These are phyloP conservation scores for Vitis amurensis DNA, from an alignment of 164 flowering plant genomes.

Conservation along the genomic window DNA sequence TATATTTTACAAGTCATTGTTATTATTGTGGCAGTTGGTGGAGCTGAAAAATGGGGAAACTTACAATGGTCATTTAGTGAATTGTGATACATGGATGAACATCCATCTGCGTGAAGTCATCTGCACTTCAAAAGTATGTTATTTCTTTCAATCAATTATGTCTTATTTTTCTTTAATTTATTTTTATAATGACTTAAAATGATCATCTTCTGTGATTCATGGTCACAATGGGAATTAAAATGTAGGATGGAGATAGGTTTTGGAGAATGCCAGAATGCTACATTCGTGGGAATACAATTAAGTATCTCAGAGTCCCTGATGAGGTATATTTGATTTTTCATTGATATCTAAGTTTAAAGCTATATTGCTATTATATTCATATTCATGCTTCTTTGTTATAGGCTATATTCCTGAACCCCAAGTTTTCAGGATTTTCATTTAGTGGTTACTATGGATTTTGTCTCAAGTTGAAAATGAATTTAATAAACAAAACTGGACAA, in stretches of 20 bases:
- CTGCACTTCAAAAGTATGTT: constrained; percentile 83
- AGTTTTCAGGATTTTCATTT: too few relatives aligned
- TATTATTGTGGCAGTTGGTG: constrained; percentile 24
- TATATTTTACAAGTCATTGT: too few relatives aligned
- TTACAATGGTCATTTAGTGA: constrained; percentile 94
- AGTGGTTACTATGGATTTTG: too few relatives aligned
- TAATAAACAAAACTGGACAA: too few relatives aligned
- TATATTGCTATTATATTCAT: too few relatives aligned
- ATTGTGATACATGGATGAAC: constrained; percentile 99
- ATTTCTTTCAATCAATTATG: neutral
- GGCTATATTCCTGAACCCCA: too few relatives aligned
- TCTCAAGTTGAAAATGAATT: too few relatives aligned
- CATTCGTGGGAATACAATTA: constrained; percentile 93
- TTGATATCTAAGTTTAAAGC: too few relatives aligned
- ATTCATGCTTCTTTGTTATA: too few relatives aligned
- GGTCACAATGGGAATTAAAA: too few relatives aligned
- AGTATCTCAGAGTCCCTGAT: constrained; percentile 98
- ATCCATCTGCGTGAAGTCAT: constrained; percentile 98
- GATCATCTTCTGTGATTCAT: neutral
- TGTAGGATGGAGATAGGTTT: constrained; percentile 94
- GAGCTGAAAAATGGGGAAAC: constrained; percentile 98
- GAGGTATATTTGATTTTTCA: constrained; percentile 55
- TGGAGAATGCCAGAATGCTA: constrained; percentile 99
- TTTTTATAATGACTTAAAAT: neutral
- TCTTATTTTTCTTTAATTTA: neutral